Percentiles rank a stretch among this genome's conserved stretches.
Conservation (phyloP, 495 filamentous ascomycete genomes). For the Podospora anserina region DNA sequence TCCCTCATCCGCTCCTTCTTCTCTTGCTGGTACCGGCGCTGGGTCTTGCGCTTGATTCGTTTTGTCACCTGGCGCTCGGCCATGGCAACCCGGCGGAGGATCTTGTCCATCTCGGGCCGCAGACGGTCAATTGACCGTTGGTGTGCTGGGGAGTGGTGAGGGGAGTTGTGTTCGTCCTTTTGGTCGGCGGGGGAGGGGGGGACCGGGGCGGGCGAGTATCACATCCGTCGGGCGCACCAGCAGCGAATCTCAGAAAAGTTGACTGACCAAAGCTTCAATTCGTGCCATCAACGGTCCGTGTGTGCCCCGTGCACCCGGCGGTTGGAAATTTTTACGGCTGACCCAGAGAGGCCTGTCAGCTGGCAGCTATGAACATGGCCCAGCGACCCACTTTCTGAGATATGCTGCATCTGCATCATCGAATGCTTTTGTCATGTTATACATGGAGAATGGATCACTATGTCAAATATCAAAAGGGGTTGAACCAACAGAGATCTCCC, state of each 20-base stretch:
- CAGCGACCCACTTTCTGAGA: neutral
- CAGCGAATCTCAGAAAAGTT: constrained; percentile 23
- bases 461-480: too few relatives aligned
- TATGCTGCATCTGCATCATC: neutral
- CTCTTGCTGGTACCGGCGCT: constrained; percentile 33
- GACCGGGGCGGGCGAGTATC: neutral
- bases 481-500: neutral
- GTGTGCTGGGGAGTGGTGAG: neutral
- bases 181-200: constrained; percentile 3
- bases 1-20: constrained; percentile 33
- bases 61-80: constrained; percentile 62
- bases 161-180: neutral
- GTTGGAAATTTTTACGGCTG: constrained; percentile 18
- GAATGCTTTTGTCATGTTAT: neutral
- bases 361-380: constrained; percentile 1
- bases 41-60: constrained; percentile 38
- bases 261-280: neutral
- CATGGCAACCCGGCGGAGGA: constrained; percentile 63
- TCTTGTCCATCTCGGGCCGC: constrained; percentile 62
- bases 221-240: constrained; percentile 5
- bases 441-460: too few relatives aligned
- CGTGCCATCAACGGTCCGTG: neutral
- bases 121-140: neutral
- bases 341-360: constrained; percentile 6
- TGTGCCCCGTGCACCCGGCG: neutral